phyloP scores from a whole-genome alignment of 2,329 filamentous ascomycete genomes.

The Neofusicoccum kwambonambiense region DNA sequence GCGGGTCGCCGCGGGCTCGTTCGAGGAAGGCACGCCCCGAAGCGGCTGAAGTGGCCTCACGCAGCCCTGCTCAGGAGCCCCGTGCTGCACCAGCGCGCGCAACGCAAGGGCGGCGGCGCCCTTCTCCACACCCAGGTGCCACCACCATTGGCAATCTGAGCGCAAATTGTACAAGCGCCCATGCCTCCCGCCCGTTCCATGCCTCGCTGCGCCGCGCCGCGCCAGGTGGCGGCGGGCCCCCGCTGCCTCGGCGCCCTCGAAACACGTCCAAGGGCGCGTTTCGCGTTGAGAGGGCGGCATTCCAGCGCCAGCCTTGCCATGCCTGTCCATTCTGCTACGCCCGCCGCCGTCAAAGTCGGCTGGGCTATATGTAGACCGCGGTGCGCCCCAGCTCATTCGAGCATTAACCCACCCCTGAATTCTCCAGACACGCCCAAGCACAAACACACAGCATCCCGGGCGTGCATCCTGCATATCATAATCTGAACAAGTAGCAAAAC shows the following conservation, averaged over 20 bases:
- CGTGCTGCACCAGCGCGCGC: background rate
- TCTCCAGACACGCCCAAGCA: background rate
- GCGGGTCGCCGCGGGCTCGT: background rate
- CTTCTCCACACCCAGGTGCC: background rate
- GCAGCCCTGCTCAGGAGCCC: background rate
- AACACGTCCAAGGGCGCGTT: background rate
- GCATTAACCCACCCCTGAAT: conserved; percentile 10
- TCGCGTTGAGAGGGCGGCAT: background rate
- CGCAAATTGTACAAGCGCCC: conserved; percentile 8
- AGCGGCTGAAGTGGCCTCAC: background rate
- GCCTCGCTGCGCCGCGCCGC: background rate
- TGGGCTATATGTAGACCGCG: background rate
- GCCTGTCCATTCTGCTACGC: background rate
- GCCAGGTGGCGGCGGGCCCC: background rate
- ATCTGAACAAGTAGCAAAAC: conserved; percentile 10
- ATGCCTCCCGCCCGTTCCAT: conserved; percentile 1
- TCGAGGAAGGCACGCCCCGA: background rate
- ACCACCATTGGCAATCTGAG: background rate
- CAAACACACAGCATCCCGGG: background rate
- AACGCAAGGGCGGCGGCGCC: conserved; percentile 2
- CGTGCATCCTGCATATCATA: conserved; percentile 15
- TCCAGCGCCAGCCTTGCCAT: background rate
- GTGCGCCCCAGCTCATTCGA: background rate
- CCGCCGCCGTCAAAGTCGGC: background rate
- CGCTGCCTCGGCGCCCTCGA: background rate